A percentile compares a stretch with the other conserved stretches of the same genome.
Evolutionary conservation across 192 early-diverging fungal species (phyloP).

Genomic region (Chytriomyces sp.): DNA sequence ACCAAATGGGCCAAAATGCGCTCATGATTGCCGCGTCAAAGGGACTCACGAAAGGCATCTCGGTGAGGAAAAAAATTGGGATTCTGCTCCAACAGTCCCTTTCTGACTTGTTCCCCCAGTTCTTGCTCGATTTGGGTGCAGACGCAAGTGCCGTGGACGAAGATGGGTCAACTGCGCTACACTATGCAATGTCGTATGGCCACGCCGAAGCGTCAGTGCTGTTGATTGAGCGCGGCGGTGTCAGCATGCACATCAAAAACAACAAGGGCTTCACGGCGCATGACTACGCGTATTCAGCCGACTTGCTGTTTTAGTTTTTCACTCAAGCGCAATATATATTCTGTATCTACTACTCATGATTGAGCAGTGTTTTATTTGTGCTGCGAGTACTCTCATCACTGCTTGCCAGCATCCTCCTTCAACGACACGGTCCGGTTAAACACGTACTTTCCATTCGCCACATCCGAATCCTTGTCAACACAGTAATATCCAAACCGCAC

Average conservation of each 20-base stretch:
- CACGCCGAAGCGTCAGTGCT: conserved; percentile 50
- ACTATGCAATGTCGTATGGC: conserved; percentile 55
- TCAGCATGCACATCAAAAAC: conserved; percentile 48
- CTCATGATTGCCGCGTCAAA: conserved; percentile 52
- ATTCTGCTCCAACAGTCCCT: too few relatives aligned
- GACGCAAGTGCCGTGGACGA: conserved; percentile 49
- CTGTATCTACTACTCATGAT: too few relatives aligned
- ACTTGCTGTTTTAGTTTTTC: conserved; percentile 31
- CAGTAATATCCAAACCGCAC: conserved; percentile 98
- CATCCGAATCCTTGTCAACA: conserved; percentile 85
- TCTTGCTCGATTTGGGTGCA: conserved; percentile 50
- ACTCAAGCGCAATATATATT: too few relatives aligned
- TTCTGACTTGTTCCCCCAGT: too few relatives aligned
- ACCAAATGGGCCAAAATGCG: conserved; percentile 53
- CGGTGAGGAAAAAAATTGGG: too few relatives aligned
- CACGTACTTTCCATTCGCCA: conserved; percentile 64
- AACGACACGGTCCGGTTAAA: conserved; percentile 61
- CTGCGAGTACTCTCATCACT: conserved; percentile 29
- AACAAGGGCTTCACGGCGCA: conserved; percentile 51
- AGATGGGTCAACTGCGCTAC: conserved; percentile 54
- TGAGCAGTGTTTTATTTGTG: too few relatives aligned
- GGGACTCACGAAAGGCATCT: conserved; percentile 39
- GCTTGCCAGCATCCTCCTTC: conserved; percentile 63
- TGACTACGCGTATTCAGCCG: conserved; percentile 55
- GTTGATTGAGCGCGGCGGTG: conserved; percentile 48